Conservation (phyloP, 768 basidiomycete species). For the Serpula lacrymans region DNA sequence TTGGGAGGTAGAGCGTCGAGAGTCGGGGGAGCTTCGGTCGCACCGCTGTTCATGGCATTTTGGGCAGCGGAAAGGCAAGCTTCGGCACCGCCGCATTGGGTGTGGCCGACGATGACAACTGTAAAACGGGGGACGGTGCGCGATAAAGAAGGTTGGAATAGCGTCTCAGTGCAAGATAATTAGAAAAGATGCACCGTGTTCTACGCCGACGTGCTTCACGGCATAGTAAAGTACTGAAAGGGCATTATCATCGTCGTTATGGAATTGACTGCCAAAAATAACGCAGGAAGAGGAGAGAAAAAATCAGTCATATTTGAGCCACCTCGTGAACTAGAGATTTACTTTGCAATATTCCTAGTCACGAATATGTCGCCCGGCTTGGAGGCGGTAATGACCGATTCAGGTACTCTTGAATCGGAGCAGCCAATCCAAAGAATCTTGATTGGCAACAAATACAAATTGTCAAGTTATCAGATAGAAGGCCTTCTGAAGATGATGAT, state of each 20-base stretch:
- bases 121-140: slow-evolving; percentile 2
- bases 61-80: slow-evolving; percentile 50
- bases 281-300: slow-evolving; percentile 1
- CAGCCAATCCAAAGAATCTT: slow-evolving; percentile 83
- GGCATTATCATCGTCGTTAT: slow-evolving; percentile 65
- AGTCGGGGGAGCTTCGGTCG: slow-evolving; percentile 29
- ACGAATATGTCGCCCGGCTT: slow-evolving; percentile 87
- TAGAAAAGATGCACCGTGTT: slow-evolving; percentile 61
- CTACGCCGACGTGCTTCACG: slow-evolving; percentile 62
- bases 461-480: background rate
- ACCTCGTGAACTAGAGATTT: slow-evolving; percentile 23
- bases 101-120: slow-evolving; percentile 85
- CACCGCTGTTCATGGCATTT: slow-evolving; percentile 16
- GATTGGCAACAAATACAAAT: no score
- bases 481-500: background rate
- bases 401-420: slow-evolving; percentile 86
- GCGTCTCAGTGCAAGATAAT: slow-evolving; percentile 27
- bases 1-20: slow-evolving; percentile 35
- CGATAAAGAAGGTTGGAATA: slow-evolving; percentile 10
- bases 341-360: slow-evolving; percentile 90
- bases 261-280: slow-evolving; percentile 57
- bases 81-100: slow-evolving; percentile 73
- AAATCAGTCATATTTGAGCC: background rate
- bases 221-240: slow-evolving; percentile 75
- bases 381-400: slow-evolving; percentile 67